Evolutionary conservation across 352 stramenopile species (phyloP).

Genomic region (Globisporangium spinosum): DNA sequence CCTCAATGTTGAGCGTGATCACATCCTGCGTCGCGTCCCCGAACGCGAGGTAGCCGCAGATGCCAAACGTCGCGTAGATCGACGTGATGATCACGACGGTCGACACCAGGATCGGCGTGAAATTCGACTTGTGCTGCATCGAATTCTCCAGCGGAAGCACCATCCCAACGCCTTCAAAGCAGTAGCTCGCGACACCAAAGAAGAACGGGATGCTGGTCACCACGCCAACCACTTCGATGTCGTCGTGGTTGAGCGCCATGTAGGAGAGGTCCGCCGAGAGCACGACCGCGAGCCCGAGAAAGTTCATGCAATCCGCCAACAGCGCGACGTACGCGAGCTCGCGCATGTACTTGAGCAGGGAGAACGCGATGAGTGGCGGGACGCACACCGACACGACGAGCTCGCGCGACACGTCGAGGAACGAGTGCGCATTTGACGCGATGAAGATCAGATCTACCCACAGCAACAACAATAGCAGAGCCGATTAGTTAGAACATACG

Average conservation of each 20-base stretch:
- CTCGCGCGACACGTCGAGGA: constrained; percentile 52
- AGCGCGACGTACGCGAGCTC: constrained; percentile 86
- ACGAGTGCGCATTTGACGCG: constrained; percentile 78
- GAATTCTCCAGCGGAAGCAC: constrained; percentile 87
- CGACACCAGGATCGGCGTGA: constrained; percentile 62
- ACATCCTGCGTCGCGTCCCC: constrained; percentile 75
- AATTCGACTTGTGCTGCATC: constrained; percentile 74
- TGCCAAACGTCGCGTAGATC: constrained; percentile 86
- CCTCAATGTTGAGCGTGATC: constrained; percentile 88
- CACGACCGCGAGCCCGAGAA: constrained; percentile 80
- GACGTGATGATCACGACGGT: constrained; percentile 82
- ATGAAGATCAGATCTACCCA: constrained; percentile 89
- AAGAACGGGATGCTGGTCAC: constrained; percentile 80
- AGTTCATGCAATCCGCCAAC: constrained; percentile 87
- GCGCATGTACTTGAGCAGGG: constrained; percentile 86
- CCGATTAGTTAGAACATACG: background rate
- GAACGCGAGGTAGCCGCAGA: constrained; percentile 86
- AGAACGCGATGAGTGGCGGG: constrained; percentile 67
- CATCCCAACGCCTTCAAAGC: constrained; percentile 89
- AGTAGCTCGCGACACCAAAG: constrained; percentile 88
- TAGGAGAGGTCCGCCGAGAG: constrained; percentile 79
- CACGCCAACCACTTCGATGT: constrained; percentile 57
- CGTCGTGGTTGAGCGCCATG: constrained; percentile 48
- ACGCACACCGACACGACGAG: constrained; percentile 58
- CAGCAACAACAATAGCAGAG: background rate